phyloP scores from a whole-genome alignment of 106 monocot genomes.

The Narthecium ossifragum region DNA sequence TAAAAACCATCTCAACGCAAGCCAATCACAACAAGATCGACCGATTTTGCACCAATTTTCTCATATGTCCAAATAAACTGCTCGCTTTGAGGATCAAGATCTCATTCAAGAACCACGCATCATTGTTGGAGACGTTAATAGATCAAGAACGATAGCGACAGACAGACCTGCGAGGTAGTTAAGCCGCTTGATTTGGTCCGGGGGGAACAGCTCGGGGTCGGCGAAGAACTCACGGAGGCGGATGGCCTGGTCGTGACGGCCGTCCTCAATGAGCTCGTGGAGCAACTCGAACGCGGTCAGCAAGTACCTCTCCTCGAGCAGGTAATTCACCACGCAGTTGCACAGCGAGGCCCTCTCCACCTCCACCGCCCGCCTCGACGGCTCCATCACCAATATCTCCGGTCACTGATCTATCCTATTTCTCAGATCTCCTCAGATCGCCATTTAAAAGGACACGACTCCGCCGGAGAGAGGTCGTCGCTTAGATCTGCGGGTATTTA shows the following conservation, averaged over 20 bases:
- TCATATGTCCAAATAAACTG: too few species aligned
- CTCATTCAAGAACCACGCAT: too few species aligned
- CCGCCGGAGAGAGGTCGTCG: too few species aligned
- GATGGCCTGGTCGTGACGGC: conserved; percentile 87
- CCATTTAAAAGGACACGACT: too few species aligned
- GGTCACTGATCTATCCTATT: background rate
- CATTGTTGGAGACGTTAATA: too few species aligned
- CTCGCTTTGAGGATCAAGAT: too few species aligned
- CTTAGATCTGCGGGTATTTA: too few species aligned
- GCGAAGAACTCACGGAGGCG: conserved; percentile 84
- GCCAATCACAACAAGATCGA: too few species aligned
- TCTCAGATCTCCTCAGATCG: conserved; percentile 1
- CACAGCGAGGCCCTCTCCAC: conserved; percentile 82
- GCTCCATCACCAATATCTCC: background rate
- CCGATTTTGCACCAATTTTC: too few species aligned
- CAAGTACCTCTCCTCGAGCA: conserved; percentile 81
- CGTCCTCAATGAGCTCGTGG: conserved; percentile 94
- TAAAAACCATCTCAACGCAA: too few species aligned
- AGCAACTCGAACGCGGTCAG: conserved; percentile 96
- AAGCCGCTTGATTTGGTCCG: conserved; percentile 75
- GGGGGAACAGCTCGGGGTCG: conserved; percentile 56
- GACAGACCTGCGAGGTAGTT: conserved; percentile 53
- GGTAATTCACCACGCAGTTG: conserved; percentile 97
- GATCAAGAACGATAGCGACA: too few species aligned
- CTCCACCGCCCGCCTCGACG: conserved; percentile 31